Conservation (phyloP, 1,284 basidiomycete genomes). For the Microbotryum intermedium region DNA sequence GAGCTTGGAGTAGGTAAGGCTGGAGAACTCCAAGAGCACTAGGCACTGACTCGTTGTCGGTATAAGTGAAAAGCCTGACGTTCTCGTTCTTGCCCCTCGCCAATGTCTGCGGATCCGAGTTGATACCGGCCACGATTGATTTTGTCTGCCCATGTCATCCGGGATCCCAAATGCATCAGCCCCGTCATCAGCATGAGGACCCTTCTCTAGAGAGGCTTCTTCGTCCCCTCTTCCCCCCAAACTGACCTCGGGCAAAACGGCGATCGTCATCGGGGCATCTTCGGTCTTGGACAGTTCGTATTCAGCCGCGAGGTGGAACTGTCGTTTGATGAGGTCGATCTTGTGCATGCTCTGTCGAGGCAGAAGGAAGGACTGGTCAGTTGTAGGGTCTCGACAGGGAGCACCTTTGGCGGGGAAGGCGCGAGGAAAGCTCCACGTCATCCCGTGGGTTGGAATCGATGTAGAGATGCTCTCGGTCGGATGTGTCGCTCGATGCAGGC, state of each 20-base stretch:
- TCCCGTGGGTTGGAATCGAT: too few species aligned
- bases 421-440: not conserved
- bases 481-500: not conserved
- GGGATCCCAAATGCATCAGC: not conserved
- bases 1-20: not conserved
- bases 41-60: constrained; percentile 50
- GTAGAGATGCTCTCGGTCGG: not conserved
- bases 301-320: constrained; percentile 57
- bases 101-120: constrained; percentile 58
- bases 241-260: constrained; percentile 55
- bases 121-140: constrained; percentile 70
- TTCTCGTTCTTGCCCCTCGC: constrained; percentile 66
- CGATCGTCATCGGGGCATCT: constrained; percentile 90
- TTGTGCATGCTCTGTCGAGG: constrained; percentile 21
- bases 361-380: not conserved
- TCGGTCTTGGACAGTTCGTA: constrained; percentile 66
- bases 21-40: constrained; percentile 40
- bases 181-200: not conserved
- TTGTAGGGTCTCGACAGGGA: not conserved
- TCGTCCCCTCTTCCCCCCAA: too few species aligned
- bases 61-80: constrained; percentile 60
- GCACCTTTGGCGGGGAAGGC: not conserved
- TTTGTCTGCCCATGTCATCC: constrained; percentile 40
- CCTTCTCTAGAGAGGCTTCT: too few species aligned
- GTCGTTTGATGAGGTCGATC: constrained; percentile 23